phyloP scores from a whole-genome alignment of 2,329 filamentous ascomycete genomes.

The Pseudocercospora pini-densiflorae region DNA sequence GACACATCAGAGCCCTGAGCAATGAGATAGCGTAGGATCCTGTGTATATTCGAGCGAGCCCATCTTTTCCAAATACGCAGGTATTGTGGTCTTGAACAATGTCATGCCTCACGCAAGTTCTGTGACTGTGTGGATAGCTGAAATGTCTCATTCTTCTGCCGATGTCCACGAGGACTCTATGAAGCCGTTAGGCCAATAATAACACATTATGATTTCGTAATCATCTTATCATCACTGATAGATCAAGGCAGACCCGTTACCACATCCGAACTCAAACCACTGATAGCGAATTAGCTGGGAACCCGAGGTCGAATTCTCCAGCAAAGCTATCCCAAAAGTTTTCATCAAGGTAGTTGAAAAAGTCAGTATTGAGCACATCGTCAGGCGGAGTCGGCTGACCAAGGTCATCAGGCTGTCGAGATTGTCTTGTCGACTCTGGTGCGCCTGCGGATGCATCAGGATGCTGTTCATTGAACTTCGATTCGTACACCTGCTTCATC shows the following conservation, averaged over 20 bases:
- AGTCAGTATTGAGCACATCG: slow-evolving; percentile 32
- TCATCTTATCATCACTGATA: not conserved
- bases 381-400: slow-evolving; percentile 32
- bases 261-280: not conserved
- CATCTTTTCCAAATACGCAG: not conserved
- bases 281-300: not conserved
- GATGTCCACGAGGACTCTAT: not conserved
- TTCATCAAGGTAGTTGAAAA: slow-evolving; percentile 37
- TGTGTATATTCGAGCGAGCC: not conserved
- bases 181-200: not conserved
- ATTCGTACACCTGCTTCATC: slow-evolving; percentile 36
- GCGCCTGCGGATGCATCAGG: not conserved
- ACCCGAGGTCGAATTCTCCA: slow-evolving; percentile 24
- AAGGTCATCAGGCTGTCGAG: slow-evolving; percentile 11
- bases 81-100: not conserved
- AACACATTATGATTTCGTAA: not conserved
- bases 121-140: not conserved
- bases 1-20: not conserved
- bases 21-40: not conserved
- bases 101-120: not conserved
- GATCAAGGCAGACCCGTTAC: not conserved
- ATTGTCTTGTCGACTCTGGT: slow-evolving; percentile 7
- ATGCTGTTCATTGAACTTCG: slow-evolving; percentile 23
- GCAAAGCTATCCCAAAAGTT: slow-evolving; percentile 33
- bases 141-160: not conserved